These are phyloP conservation scores for Pythium brassicae DNA, from an alignment of 352 stramenopile genomes.

Conservation along the genomic window DNA sequence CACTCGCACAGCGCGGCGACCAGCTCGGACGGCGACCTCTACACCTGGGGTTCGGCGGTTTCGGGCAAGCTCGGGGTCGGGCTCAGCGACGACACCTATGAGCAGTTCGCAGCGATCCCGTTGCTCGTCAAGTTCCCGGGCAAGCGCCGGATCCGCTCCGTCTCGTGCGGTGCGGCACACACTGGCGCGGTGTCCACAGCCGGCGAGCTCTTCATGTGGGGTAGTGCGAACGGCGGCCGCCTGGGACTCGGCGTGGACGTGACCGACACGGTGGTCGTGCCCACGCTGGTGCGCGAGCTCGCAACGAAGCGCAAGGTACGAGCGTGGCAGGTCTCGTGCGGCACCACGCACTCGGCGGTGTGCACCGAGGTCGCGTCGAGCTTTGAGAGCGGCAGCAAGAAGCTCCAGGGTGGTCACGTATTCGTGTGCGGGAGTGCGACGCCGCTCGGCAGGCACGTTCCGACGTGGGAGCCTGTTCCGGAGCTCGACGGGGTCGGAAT, in stretches of 20 bases:
- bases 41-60: conserved; percentile 83
- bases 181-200: conserved; percentile 61
- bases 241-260: conserved; percentile 81
- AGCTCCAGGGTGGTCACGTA: conserved; percentile 72
- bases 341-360: conserved; percentile 74
- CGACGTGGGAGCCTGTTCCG: conserved; percentile 69
- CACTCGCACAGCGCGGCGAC: conserved; percentile 89
- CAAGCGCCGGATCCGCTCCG: conserved; percentile 49
- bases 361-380: conserved; percentile 69
- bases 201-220: conserved; percentile 86
- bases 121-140: conserved; percentile 66
- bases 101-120: conserved; percentile 75
- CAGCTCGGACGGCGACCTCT: conserved; percentile 66
- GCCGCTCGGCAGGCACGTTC: conserved; percentile 69
- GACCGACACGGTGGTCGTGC: conserved; percentile 60
- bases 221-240: conserved; percentile 88
- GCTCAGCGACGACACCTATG: conserved; percentile 66
- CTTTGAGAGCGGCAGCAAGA: conserved; percentile 47
- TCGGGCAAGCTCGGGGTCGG: conserved; percentile 89
- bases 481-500: conserved; percentile 46
- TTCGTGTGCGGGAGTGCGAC: conserved; percentile 85
- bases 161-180: conserved; percentile 89
- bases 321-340: conserved; percentile 75
- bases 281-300: conserved; percentile 82
- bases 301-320: conserved; percentile 41